A percentile compares a stretch with the other conserved stretches of the same genome.
Evolutionary conservation across 495 filamentous ascomycete genomes (phyloP).

Genomic region (Parachaetomium inaequale): DNA sequence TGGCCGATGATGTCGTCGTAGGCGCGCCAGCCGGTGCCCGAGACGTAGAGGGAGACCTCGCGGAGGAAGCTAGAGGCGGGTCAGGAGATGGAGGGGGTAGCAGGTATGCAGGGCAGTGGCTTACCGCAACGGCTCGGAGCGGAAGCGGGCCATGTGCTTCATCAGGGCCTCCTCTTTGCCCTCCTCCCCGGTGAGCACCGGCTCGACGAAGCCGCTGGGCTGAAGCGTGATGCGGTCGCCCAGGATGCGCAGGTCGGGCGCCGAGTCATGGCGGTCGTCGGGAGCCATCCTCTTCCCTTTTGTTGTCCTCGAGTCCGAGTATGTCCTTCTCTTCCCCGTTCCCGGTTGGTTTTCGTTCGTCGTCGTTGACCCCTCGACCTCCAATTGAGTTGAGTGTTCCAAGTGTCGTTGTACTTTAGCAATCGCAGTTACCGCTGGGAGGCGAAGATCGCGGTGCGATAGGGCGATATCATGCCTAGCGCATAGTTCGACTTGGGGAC

Average conservation of each 20-base stretch:
- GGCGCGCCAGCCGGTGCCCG: slow-evolving; percentile 86
- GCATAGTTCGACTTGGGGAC: not conserved
- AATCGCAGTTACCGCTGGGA: not conserved
- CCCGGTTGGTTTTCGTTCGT: too few species aligned
- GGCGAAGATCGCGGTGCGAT: not conserved
- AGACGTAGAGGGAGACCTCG: slow-evolving; percentile 86
- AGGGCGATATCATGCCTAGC: not conserved
- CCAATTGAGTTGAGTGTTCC: not conserved
- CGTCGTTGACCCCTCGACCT: not conserved
- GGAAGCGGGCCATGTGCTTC: slow-evolving; percentile 76
- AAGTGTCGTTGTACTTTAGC: not conserved
- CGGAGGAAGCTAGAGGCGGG: slow-evolving; percentile 66
- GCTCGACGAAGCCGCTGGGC: slow-evolving; percentile 67
- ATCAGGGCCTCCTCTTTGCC: slow-evolving; percentile 70
- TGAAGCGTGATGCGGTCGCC: slow-evolving; percentile 76
- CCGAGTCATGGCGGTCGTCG: slow-evolving; percentile 42
- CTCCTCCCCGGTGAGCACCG: slow-evolving; percentile 37
- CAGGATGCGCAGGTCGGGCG: slow-evolving; percentile 79
- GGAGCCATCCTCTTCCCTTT: slow-evolving; percentile 17
- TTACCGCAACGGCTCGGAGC: slow-evolving; percentile 52
- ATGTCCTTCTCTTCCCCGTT: not conserved
- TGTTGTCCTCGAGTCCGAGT: too few species aligned
- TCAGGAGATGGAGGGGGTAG: slow-evolving; percentile 14
- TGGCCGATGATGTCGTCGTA: slow-evolving; percentile 90
- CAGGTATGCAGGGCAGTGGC: slow-evolving; percentile 13